These are phyloP conservation scores for Curvularia lunata DNA, from an alignment of 2,329 filamentous ascomycete species.

Conservation along the genomic window DNA sequence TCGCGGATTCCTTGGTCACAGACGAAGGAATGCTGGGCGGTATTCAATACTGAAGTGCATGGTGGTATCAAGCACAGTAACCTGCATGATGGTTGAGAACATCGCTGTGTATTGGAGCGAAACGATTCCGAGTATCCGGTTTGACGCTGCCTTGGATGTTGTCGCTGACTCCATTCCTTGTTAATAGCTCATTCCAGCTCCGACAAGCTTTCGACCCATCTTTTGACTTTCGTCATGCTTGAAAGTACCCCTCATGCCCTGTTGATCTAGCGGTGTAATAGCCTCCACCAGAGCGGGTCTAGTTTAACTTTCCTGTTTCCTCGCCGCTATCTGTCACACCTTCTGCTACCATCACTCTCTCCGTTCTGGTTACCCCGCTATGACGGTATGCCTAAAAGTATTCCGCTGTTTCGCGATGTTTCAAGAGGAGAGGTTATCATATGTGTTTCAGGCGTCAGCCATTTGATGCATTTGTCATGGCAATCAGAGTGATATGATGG, in stretches of 20 bases:
- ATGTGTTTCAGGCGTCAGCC: neutral
- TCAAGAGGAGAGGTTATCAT: neutral
- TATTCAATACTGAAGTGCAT: neutral
- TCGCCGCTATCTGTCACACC: neutral
- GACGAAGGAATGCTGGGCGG: neutral
- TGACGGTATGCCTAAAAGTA: neutral
- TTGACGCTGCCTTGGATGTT: neutral
- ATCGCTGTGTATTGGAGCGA: neutral
- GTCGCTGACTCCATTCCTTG: neutral
- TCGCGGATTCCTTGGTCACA: neutral
- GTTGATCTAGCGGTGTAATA: neutral
- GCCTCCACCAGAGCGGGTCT: neutral
- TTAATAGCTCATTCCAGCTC: neutral
- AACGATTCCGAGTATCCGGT: neutral
- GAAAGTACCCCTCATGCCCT: neutral
- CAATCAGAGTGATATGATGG: neutral
- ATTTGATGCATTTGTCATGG: neutral
- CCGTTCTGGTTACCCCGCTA: neutral
- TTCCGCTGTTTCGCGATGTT: neutral
- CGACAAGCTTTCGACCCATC: neutral
- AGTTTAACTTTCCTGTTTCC: neutral
- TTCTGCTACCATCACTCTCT: neutral
- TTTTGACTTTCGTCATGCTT: neutral
- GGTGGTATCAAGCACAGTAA: neutral
- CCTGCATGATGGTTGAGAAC: neutral